Evolutionary conservation across 257 asterid genomes (phyloP).

Genomic region (Paraleonurus japonicus): DNA sequence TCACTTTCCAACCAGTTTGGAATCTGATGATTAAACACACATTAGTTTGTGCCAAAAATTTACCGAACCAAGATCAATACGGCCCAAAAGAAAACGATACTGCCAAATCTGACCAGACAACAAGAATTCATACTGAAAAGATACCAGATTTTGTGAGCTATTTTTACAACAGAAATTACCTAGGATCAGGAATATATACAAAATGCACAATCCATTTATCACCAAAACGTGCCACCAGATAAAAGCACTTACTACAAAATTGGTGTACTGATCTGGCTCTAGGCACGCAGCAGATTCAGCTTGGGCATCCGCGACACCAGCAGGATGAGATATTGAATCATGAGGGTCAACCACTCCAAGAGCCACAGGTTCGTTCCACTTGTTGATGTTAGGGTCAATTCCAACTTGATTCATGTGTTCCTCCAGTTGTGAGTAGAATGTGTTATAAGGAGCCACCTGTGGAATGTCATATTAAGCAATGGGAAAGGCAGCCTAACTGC

Average conservation of each 20-base stretch:
- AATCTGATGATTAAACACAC: constrained; percentile 45
- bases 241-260: constrained; percentile 54
- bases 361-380: constrained; percentile 78
- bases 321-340: constrained; percentile 91
- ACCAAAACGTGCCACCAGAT: constrained; percentile 7
- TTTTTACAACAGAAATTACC: neutral
- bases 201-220: neutral
- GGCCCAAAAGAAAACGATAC: constrained; percentile 41
- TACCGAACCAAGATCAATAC: constrained; percentile 29
- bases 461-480: constrained; percentile 19
- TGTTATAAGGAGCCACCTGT: constrained; percentile 90
- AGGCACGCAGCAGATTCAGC: constrained; percentile 73
- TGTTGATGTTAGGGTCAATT: constrained; percentile 61
- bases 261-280: constrained; percentile 79
- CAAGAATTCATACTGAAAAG: neutral
- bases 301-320: constrained; percentile 83
- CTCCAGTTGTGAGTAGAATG: constrained; percentile 74
- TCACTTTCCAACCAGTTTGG: constrained; percentile 75
- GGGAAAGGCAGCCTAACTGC: neutral
- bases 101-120: neutral
- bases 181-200: constrained; percentile 6
- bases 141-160: neutral
- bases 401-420: constrained; percentile 90
- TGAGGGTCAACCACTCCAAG: constrained; percentile 95
- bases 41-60: constrained; percentile 22